Evolutionary conservation across 306 rosid genomes (phyloP), one percentile per base, ranked within the genome.

Genomic region (Trifolium fragiferum): DNA sequence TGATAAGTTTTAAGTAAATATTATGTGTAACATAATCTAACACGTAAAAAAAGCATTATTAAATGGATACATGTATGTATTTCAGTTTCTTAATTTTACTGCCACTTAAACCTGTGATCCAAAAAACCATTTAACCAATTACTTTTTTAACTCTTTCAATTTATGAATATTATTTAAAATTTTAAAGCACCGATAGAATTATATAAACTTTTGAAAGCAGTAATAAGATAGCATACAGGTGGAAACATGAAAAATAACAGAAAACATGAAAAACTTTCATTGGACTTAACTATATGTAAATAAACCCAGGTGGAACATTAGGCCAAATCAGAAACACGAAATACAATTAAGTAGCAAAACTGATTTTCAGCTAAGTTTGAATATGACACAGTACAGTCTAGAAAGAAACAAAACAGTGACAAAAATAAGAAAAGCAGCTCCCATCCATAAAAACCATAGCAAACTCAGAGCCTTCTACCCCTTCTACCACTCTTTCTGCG

Each of bases 401-500:
- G 46, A 60, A 13, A 53, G 64, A 64, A 53, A 41, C 75, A 61
- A 63, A 18, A 64, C 55, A 0, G 72, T 49, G 63, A 69, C 53
- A 49, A 68, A 41, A 65, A 20, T 67, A 38, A 18, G 37, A 67
- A 23, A 38, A 15, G 38, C 9, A 54, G 37, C 21, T 71, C 65
- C 64, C 64, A 13, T 43, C 38, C 65, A 38, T 33, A 54, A 19
- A 54, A 19, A 30, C 55, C 78, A 75, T 23, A 33, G 13, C 71
- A 79, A 32, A 55, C 84, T 85, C 78, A 90, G 47, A 90, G 89
- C 86, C 97, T 84, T 78, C 93, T 85, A 32, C 93, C 97, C 78
- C 97, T 87, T 78, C 97, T 84, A 7, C 97, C 97, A 77, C 97
- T 90, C 93, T 89, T 90, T 84, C 97, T 79, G 23, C 93, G 91